A percentile compares a stretch with the other conserved stretches of the same genome.
These are phyloP conservation scores for Scheffersomyces lignosus DNA, from an alignment of 805 yeast species.

Conservation along the genomic window DNA sequence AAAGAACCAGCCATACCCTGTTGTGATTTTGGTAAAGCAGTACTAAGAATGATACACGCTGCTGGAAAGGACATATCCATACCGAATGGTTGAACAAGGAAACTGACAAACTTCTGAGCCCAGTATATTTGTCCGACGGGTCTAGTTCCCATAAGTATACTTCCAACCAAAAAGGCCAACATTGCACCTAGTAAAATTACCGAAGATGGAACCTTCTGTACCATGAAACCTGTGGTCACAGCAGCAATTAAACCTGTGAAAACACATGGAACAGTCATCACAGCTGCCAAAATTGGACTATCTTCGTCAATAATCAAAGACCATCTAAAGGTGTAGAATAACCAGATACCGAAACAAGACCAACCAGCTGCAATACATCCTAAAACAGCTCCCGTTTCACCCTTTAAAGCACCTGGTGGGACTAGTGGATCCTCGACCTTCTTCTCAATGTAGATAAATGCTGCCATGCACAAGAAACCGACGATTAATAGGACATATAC, in stretches of 20 bases:
- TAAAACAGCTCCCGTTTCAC: constrained; percentile 16
- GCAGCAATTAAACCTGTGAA: constrained; percentile 15
- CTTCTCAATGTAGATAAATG: constrained; percentile 7
- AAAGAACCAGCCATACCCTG: constrained; percentile 19
- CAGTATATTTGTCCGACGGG: constrained; percentile 17
- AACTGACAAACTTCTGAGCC: constrained; percentile 16
- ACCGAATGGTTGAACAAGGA: constrained; percentile 12
- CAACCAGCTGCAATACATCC: constrained; percentile 19
- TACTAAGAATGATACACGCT: constrained; percentile 12
- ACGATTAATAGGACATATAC: constrained; percentile 18
- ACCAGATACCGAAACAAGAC: constrained; percentile 20
- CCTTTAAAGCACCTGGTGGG: constrained; percentile 10
- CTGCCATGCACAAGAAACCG: constrained; percentile 11
- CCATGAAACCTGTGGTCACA: constrained; percentile 6
- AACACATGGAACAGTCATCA: constrained; percentile 17
- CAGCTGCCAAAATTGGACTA: constrained; percentile 13
- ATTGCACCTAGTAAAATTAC: constrained; percentile 13
- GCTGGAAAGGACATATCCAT: constrained; percentile 22
- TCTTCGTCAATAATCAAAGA: constrained; percentile 8
- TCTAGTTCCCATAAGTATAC: constrained; percentile 14
- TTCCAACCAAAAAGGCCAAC: constrained; percentile 11
- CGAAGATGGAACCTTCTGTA: constrained; percentile 9
- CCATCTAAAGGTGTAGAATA: constrained; percentile 17
- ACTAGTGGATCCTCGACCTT: constrained; percentile 14
- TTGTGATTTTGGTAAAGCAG: constrained; percentile 12